A percentile compares a stretch with the other conserved stretches of the same genome.
Evolutionary conservation across 495 filamentous ascomycete genomes (phyloP).

Genomic region (Neurospora sp.): DNA sequence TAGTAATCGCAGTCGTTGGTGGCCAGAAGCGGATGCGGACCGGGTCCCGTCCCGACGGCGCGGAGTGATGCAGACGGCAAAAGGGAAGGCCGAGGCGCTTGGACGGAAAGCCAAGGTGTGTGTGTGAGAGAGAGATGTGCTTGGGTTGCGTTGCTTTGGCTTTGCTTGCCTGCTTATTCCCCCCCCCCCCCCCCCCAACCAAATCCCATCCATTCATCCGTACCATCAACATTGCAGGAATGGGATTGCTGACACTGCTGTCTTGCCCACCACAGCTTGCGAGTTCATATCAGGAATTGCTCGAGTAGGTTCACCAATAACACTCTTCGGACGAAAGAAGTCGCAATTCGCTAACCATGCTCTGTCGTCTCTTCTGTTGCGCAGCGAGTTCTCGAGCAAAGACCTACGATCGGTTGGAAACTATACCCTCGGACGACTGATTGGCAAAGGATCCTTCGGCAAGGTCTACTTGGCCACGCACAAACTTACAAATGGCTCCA

Average conservation of each 20-base stretch:
- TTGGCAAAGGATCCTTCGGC: constrained; percentile 95
- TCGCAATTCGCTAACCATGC: neutral
- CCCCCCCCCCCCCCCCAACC: neutral
- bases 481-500: constrained; percentile 97
- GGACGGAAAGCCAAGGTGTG: constrained; percentile 88
- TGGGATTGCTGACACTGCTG: constrained; percentile 14
- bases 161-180: constrained; percentile 1
- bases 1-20: neutral
- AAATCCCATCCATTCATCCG: neutral
- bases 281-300: constrained; percentile 88
- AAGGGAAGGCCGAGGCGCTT: constrained; percentile 78
- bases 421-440: constrained; percentile 81
- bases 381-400: constrained; percentile 86
- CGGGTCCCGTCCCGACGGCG: constrained; percentile 11
- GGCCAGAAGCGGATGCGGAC: constrained; percentile 15
- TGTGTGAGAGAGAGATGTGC: neutral
- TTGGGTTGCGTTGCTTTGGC: neutral
- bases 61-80: constrained; percentile 48
- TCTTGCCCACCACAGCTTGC: constrained; percentile 56
- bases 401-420: constrained; percentile 89
- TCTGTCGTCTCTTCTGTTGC: constrained; percentile 1
- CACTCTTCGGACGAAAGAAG: neutral
- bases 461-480: constrained; percentile 96
- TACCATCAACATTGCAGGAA: neutral
- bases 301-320: constrained; percentile 56